phyloP scores from a whole-genome alignment of 352 stramenopile genomes.

The Pythium dissimile region DNA sequence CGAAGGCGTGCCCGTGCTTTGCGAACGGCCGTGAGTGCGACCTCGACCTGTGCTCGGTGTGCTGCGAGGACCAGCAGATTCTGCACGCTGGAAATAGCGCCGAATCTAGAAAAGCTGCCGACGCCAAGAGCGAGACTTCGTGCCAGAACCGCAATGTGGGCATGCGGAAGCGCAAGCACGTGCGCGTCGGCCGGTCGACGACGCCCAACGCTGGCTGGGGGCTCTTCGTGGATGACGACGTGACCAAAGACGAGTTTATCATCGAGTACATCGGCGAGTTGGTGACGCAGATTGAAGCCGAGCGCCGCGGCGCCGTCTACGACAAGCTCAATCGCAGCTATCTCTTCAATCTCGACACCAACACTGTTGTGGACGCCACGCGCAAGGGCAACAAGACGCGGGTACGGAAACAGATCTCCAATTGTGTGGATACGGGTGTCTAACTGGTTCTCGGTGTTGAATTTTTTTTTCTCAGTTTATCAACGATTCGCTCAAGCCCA shows the following conservation, averaged over 20 bases:
- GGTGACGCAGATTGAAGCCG: slow-evolving; percentile 88
- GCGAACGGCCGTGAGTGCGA: slow-evolving; percentile 91
- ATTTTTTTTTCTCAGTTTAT: slow-evolving; percentile 60
- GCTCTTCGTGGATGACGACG: slow-evolving; percentile 84
- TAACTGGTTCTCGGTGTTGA: background rate
- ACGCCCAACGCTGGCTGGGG: slow-evolving; percentile 88
- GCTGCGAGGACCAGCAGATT: slow-evolving; percentile 44
- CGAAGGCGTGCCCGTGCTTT: slow-evolving; percentile 89
- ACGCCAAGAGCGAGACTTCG: slow-evolving; percentile 23
- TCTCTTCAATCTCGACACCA: slow-evolving; percentile 93
- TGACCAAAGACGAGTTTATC: slow-evolving; percentile 93
- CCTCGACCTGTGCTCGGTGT: slow-evolving; percentile 87
- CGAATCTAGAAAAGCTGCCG: background rate
- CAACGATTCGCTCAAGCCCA: slow-evolving; percentile 83
- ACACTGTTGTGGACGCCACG: slow-evolving; percentile 91
- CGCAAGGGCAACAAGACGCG: slow-evolving; percentile 94
- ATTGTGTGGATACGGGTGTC: too few species aligned
- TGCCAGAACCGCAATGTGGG: slow-evolving; percentile 71
- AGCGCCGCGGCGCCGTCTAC: slow-evolving; percentile 85
- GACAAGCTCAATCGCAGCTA: slow-evolving; percentile 89
- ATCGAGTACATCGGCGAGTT: slow-evolving; percentile 95
- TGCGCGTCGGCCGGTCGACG: slow-evolving; percentile 78
- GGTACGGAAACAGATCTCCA: slow-evolving; percentile 33
- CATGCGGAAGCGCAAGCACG: slow-evolving; percentile 47
- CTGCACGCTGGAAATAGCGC: slow-evolving; percentile 1